Evolutionary conservation across 371 early-diverging fungal species (phyloP), one percentile per base, ranked within the genome.

Genomic region (Parasitella parasitica): DNA sequence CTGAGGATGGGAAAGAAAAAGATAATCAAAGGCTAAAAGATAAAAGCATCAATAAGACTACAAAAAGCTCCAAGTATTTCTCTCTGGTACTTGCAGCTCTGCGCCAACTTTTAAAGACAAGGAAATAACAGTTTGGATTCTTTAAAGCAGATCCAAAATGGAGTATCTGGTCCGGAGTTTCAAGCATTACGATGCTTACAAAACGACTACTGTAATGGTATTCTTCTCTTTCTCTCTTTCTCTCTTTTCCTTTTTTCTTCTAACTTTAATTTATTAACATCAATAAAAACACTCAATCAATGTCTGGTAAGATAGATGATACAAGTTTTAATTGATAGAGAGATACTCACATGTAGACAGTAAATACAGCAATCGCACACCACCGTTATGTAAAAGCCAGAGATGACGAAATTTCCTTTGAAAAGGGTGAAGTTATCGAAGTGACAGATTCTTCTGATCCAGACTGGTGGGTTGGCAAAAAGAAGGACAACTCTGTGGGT

Each of bases 401-500:
- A 60, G 77, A 78, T 16, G 89, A 89, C 69, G 89, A 89, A 68
- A 63, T 89, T 54, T 81, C 78, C 55, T 78, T 89, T 49, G 61
- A 73, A 49, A 72, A 76, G 12, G 84, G 78, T 46, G 89, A 89
- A 64, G 55, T 78, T 48, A 71, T 89, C 36, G 71, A 59, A 2
- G 87, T 89, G 12, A 77, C 76, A 16, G 82, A 85, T 55, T 66
- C 69, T 48, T 76, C 81, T 41, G 82, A 87, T 67, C 71, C 75
- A 30, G 76, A 76, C 61, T 89, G 89, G 89, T 89, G 89, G 89
- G 70, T 82, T 12, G 91, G 91, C 12, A 75, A 76, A 56, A 73
- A 79, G 60, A 64, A 57, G 35, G 77, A 77, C 27, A 82, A 82
- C 32, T 70, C 81, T 35, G 57, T 64, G 55, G 91, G 91, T 15